A percentile compares a stretch with the other conserved stretches of the same genome.
Evolutionary conservation across 371 early-diverging fungal species (phyloP).

Genomic region (Apophysomyces ossiformis): DNA sequence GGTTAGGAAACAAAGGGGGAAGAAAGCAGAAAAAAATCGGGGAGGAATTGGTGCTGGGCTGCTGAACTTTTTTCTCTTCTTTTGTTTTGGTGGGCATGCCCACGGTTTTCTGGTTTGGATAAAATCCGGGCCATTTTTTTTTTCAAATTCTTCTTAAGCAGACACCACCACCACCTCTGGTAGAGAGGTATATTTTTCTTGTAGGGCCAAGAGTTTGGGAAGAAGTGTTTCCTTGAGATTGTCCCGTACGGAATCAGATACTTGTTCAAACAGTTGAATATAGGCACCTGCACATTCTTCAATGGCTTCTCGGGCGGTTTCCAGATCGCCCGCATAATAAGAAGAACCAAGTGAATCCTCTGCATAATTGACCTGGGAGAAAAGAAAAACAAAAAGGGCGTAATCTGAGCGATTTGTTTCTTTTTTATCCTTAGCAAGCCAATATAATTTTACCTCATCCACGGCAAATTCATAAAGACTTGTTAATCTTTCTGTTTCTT

Average conservation of each 20-base stretch:
- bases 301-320: constrained; percentile 18
- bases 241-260: constrained; percentile 16
- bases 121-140: no score
- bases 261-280: background rate
- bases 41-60: no score
- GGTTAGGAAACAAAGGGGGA: no score
- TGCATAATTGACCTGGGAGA: constrained; percentile 19
- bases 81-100: no score
- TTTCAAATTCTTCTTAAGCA: background rate
- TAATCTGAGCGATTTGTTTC: background rate
- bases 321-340: constrained; percentile 21
- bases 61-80: no score
- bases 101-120: no score
- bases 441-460: constrained; percentile 16
- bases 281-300: background rate
- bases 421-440: background rate
- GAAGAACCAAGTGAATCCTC: constrained; percentile 17
- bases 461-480: constrained; percentile 18
- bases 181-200: constrained; percentile 28
- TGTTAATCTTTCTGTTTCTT: constrained; percentile 13
- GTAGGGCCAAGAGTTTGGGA: constrained; percentile 29
- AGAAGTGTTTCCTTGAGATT: constrained; percentile 30
- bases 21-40: no score
- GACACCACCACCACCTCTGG: constrained; percentile 12
- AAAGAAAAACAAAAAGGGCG: background rate